A percentile compares a stretch with the other conserved stretches of the same genome.
Evolutionary conservation across 2,329 filamentous ascomycete species (phyloP).

Genomic region (Alternaria novae-zelandiae): DNA sequence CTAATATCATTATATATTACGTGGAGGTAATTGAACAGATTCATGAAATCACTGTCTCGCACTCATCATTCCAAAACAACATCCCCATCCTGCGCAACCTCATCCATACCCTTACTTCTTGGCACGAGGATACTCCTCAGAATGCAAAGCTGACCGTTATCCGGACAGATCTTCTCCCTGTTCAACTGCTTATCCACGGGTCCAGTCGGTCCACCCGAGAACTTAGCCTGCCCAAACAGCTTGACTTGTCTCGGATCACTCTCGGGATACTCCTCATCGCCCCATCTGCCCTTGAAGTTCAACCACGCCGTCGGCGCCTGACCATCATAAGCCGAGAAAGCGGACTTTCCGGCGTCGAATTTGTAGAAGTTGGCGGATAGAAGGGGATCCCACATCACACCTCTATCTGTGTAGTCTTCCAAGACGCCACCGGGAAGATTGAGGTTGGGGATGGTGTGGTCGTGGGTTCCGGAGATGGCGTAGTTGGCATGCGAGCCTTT

Average conservation of each 20-base stretch:
- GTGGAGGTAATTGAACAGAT: background rate
- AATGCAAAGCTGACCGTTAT: slow-evolving; percentile 55
- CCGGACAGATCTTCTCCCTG: slow-evolving; percentile 63
- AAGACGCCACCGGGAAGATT: slow-evolving; percentile 61
- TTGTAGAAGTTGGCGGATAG: slow-evolving; percentile 63
- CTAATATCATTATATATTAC: background rate
- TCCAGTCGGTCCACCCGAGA: slow-evolving; percentile 65
- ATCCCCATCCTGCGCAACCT: slow-evolving; percentile 10
- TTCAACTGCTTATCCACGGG: slow-evolving; percentile 66
- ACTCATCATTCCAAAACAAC: slow-evolving; percentile 3
- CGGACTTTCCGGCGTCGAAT: slow-evolving; percentile 52
- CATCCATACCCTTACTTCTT: slow-evolving; percentile 18
- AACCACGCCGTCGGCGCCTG: slow-evolving; percentile 61
- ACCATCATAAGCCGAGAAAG: slow-evolving; percentile 58
- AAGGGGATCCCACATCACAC: slow-evolving; percentile 66
- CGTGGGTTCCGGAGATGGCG: slow-evolving; percentile 64
- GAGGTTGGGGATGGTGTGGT: slow-evolving; percentile 67
- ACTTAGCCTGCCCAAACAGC: slow-evolving; percentile 56
- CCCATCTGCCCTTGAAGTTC: slow-evolving; percentile 66
- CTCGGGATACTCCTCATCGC: slow-evolving; percentile 65
- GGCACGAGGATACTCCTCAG: slow-evolving; percentile 51
- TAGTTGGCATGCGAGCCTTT: slow-evolving; percentile 71
- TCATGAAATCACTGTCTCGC: background rate
- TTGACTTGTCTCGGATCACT: slow-evolving; percentile 58
- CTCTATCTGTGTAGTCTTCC: slow-evolving; percentile 62